phyloP scores from a whole-genome alignment of 2,329 filamentous ascomycete genomes.

The Alternaria conjuncta region DNA sequence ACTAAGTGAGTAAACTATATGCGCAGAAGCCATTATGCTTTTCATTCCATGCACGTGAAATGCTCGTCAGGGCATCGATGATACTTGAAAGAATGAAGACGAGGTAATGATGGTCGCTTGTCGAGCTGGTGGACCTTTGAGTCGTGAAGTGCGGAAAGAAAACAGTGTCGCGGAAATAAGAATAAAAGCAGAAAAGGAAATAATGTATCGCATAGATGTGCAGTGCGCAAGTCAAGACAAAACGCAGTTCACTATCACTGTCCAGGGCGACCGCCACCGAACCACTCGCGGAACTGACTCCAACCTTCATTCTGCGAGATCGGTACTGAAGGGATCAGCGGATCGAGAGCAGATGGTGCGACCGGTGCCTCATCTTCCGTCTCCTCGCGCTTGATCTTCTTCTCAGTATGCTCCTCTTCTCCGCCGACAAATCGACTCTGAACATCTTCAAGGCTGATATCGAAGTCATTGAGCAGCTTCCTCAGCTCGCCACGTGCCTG shows the following conservation, averaged over 20 bases:
- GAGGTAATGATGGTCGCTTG: neutral
- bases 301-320: neutral
- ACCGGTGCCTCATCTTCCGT: neutral
- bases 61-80: neutral
- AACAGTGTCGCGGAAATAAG: neutral
- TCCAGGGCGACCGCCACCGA: neutral
- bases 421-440: neutral
- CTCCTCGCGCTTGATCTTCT: neutral
- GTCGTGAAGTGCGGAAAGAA: neutral
- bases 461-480: conserved; percentile 2
- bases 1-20: neutral
- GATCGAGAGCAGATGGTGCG: accelerated
- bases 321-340: neutral
- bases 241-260: neutral
- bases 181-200: neutral
- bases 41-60: neutral
- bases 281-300: neutral
- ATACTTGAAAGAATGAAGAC: neutral
- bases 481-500: neutral
- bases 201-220: accelerated
- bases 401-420: neutral
- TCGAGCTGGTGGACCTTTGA: neutral
- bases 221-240: neutral
- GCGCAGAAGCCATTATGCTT: neutral
- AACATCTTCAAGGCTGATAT: neutral